phyloP scores from a whole-genome alignment of 2,329 filamentous ascomycete species.

The Hymenoscyphus scutula region DNA sequence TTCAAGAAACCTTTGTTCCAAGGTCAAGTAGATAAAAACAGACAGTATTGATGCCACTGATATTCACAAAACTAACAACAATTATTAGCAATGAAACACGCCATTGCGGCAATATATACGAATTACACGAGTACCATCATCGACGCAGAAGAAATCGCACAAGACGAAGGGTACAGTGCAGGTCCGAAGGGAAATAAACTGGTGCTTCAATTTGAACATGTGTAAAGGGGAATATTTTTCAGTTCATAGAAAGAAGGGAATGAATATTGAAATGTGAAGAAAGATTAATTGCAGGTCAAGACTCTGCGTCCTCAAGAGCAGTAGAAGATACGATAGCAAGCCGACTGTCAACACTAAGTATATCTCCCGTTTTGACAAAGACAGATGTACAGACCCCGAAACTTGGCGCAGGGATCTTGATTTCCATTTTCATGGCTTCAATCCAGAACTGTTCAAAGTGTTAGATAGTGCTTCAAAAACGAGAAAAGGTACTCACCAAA shows the following conservation, averaged over 20 bases:
- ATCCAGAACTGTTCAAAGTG: conserved; percentile 35
- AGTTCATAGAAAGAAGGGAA: too few species aligned
- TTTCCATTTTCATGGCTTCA: conserved; percentile 67
- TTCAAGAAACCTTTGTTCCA: too few species aligned
- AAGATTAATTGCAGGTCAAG: too few species aligned
- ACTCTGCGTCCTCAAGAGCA: too few species aligned
- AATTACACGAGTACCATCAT: conserved; percentile 61
- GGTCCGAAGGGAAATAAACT: neutral
- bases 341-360: neutral
- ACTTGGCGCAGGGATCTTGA: conserved; percentile 50
- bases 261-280: too few species aligned
- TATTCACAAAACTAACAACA: neutral
- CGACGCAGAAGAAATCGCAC: conserved; percentile 62
- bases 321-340: neutral
- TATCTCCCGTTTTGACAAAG: conserved; percentile 2
- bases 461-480: neutral
- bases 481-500: conserved; percentile 9
- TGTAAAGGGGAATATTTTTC: neutral
- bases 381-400: neutral
- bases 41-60: too few species aligned
- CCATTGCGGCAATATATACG: conserved; percentile 67
- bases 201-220: conserved; percentile 2
- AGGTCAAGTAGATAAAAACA: too few species aligned
- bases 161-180: conserved; percentile 58
- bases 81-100: conserved; percentile 58